phyloP scores from a whole-genome alignment of 2,329 filamentous ascomycete species.

The Stachybotrys chlorohalonatus region DNA sequence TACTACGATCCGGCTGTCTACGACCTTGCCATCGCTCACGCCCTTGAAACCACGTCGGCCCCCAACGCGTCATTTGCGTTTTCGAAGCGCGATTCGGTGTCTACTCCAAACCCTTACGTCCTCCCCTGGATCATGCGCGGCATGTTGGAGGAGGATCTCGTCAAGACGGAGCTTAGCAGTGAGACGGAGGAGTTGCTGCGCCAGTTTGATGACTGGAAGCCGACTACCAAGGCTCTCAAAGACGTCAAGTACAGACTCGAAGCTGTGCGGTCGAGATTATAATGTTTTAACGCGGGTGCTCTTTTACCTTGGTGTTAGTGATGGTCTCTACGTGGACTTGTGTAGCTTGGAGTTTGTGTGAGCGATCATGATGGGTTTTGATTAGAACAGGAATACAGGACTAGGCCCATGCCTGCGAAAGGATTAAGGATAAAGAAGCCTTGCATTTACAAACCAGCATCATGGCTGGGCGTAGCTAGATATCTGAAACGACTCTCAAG shows the following conservation, averaged over 20 bases:
- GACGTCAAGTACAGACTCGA: constrained; percentile 94
- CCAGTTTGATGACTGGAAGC: constrained; percentile 92
- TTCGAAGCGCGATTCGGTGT: constrained; percentile 20
- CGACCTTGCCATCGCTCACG: constrained; percentile 63
- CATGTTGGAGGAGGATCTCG: constrained; percentile 81
- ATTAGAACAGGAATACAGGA: background rate
- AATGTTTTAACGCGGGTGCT: constrained; percentile 5
- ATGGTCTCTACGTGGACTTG: background rate
- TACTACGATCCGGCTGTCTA: constrained; percentile 89
- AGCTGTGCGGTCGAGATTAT: constrained; percentile 78
- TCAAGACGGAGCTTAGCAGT: constrained; percentile 66
- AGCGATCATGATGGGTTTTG: background rate
- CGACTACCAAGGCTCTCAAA: constrained; percentile 79
- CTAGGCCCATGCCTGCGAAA: background rate
- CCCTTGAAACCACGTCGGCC: constrained; percentile 58
- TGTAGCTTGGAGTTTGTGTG: background rate
- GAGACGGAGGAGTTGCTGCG: constrained; percentile 74
- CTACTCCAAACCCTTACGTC: constrained; percentile 72
- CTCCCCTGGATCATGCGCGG: constrained; percentile 95
- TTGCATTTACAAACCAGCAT: background rate
- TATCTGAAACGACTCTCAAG: background rate
- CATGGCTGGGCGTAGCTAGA: background rate
- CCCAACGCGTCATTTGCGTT: constrained; percentile 19
- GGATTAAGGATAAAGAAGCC: background rate
- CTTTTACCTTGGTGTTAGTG: background rate